Evolutionary conservation across 139 green algal genomes (phyloP).

Genomic region (Protoeuglena noctilucae): DNA sequence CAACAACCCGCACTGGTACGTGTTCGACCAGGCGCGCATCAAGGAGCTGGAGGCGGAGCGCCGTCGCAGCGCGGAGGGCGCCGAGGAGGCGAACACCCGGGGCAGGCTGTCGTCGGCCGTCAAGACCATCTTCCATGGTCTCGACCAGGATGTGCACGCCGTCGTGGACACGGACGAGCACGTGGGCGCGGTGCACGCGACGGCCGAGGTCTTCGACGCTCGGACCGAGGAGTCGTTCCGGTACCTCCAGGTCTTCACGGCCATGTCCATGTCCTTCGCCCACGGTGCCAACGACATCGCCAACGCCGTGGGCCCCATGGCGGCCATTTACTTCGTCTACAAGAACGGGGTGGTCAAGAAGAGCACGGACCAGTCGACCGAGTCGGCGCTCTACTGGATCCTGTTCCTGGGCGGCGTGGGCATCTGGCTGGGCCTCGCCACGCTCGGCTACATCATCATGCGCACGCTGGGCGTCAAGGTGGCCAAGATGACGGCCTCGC

Average conservation of each 20-base stretch:
- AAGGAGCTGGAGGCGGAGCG: too few relatives aligned
- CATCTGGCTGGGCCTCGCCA: slow-evolving; percentile 41
- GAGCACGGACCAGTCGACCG: slow-evolving; percentile 12
- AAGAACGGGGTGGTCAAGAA: slow-evolving; percentile 12
- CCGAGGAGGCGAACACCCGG: too few relatives aligned
- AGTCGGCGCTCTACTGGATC: slow-evolving; percentile 24
- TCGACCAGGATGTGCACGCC: slow-evolving; percentile 20
- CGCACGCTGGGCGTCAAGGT: slow-evolving; percentile 34
- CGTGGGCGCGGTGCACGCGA: slow-evolving; percentile 23
- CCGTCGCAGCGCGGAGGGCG: too few relatives aligned
- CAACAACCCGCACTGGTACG: too few relatives aligned
- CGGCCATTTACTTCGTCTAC: slow-evolving; percentile 28
- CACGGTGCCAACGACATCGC: slow-evolving; percentile 16
- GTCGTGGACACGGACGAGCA: slow-evolving; percentile 23
- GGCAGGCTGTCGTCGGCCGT: too few relatives aligned
- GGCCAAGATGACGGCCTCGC: slow-evolving; percentile 35
- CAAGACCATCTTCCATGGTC: slow-evolving; percentile 1
- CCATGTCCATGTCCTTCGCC: slow-evolving; percentile 33
- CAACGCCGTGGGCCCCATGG: slow-evolving; percentile 19
- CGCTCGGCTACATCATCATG: slow-evolving; percentile 37
- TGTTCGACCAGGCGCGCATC: too few relatives aligned
- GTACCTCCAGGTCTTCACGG: slow-evolving; percentile 42
- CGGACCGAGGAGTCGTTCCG: slow-evolving; percentile 34
- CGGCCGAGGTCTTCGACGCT: slow-evolving; percentile 30
- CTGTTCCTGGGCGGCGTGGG: slow-evolving; percentile 26